A percentile compares a stretch with the other conserved stretches of the same genome.
Evolutionary conservation across 331 rosid genomes (phyloP).

Genomic region (Saraca asoca): DNA sequence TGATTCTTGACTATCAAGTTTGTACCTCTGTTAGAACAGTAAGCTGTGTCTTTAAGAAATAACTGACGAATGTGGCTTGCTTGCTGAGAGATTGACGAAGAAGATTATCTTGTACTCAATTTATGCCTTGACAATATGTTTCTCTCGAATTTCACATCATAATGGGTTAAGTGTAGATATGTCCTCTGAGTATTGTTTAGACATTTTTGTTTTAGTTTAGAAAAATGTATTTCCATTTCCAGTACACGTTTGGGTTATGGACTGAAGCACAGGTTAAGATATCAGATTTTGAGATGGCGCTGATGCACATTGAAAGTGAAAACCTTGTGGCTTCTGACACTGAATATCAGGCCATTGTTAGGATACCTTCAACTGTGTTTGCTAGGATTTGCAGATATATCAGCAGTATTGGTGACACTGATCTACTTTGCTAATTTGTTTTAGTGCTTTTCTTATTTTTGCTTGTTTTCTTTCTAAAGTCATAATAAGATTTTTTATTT

Average conservation of each 20-base stretch:
- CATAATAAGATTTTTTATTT: not conserved
- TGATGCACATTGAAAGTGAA: conserved; percentile 97
- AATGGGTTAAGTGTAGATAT: too few relatives aligned
- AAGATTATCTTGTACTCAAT: too few relatives aligned
- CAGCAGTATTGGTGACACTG: conserved; percentile 90
- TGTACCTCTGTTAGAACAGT: too few relatives aligned
- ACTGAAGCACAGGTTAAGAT: conserved; percentile 75
- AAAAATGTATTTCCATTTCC: not conserved
- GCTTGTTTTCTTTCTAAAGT: not conserved
- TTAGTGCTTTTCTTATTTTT: not conserved
- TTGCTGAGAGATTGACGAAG: too few relatives aligned
- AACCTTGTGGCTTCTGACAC: conserved; percentile 94
- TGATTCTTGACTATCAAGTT: too few relatives aligned
- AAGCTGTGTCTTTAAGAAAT: too few relatives aligned
- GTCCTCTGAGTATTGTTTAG: too few relatives aligned
- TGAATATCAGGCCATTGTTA: conserved; percentile 86
- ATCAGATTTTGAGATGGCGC: conserved; percentile 91
- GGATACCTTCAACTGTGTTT: conserved; percentile 88
- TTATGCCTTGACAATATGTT: too few relatives aligned
- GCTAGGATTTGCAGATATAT: conserved; percentile 89
- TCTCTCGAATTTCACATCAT: too few relatives aligned
- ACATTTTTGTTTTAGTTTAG: not conserved
- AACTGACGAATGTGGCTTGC: too few relatives aligned
- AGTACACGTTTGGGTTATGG: not conserved
- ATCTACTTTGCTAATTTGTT: not conserved